phyloP scores from a whole-genome alignment of 805 yeast genomes.

The Pichia cephalocereana region DNA sequence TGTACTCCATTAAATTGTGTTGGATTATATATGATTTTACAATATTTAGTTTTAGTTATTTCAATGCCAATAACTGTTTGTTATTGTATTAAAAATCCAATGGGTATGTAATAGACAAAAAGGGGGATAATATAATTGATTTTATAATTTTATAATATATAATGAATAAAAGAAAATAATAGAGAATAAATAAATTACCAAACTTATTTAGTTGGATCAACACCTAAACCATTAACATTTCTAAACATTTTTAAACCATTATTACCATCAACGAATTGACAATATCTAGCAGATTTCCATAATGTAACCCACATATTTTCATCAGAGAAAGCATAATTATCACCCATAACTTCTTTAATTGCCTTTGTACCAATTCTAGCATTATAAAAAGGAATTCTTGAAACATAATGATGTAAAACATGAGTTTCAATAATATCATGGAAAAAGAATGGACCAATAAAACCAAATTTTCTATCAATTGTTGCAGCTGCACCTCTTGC shows the following conservation, averaged over 20 bases:
- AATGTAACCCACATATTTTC: constrained; percentile 67
- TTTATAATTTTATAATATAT: no score
- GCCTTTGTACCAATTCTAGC: constrained; percentile 75
- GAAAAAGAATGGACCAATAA: constrained; percentile 68
- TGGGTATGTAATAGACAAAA: constrained; percentile 10
- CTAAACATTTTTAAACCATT: constrained; percentile 67
- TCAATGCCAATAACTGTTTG: constrained; percentile 45
- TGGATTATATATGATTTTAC: constrained; percentile 40
- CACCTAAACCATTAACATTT: constrained; percentile 57
- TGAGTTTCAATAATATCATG: constrained; percentile 90
- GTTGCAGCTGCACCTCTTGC: constrained; percentile 90
- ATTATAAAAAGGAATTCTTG: constrained; percentile 81
- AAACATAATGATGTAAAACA: constrained; percentile 76
- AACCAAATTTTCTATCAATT: constrained; percentile 76
- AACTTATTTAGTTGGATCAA: constrained; percentile 15
- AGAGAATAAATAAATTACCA: no score
- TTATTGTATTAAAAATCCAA: constrained; percentile 26
- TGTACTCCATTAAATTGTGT: constrained; percentile 44
- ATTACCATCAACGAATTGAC: constrained; percentile 69
- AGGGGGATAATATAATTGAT: not conserved
- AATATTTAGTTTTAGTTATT: constrained; percentile 36
- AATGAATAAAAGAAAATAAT: no score
- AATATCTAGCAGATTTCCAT: constrained; percentile 54
- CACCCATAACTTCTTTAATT: constrained; percentile 77
- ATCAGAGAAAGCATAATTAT: constrained; percentile 55